Base-by-base conservation (phyloP, 2,329 filamentous ascomycete species). In the Arthroderma uncinatum region DNA sequence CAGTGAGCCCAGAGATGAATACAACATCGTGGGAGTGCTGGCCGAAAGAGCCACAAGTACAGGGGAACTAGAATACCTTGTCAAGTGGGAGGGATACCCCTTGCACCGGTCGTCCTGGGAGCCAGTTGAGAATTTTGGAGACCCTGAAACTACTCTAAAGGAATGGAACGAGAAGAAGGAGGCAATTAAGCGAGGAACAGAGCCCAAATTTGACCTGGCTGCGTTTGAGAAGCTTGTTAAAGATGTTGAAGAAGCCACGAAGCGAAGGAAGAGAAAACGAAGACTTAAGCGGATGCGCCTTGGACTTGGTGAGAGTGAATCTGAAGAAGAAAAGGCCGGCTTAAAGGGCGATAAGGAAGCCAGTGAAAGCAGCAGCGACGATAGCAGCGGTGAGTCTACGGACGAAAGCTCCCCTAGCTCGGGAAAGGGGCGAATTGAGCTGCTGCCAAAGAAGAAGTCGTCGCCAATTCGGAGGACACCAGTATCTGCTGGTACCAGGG, bases 61-160 rank as follows among this genome's bases (percentile, higher is more conserved):
- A 3, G 67, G 67, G 9, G 70, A 69, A 4, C 64, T 66, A 14
- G 68, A 64, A 23, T 89, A 82, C 64, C 75, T 89, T 1, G 78
- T 87, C 21, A 77, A 80, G 59, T 89, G 85, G 86, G 72, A 74
- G 25, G 77, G 73, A 1, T 90, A 84, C 64, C 72, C 76, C 1
- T 60, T 82, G 4, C 67, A 80, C n/a, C 68, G 79, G 58, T 75
- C 76, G 57, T 83, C 80, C 0, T 82, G 78, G 78, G 78, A 82
- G 60, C 76, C 77, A 1, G 64, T 63, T 16, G 67, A 71, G 1
- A 68, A 70, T 48, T 76, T 81, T 58, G 54, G 62, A 25, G 60
- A 64, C 40, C 64, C 67, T 25, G 63, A 72, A 16, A 62, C 61
- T 9, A 73, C 69, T 0, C 64, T 81, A 19, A 39, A 65, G 6